Conservation (phyloP, 1,139 yeast species). For the Lodderomyces metapsilosis region DNA sequence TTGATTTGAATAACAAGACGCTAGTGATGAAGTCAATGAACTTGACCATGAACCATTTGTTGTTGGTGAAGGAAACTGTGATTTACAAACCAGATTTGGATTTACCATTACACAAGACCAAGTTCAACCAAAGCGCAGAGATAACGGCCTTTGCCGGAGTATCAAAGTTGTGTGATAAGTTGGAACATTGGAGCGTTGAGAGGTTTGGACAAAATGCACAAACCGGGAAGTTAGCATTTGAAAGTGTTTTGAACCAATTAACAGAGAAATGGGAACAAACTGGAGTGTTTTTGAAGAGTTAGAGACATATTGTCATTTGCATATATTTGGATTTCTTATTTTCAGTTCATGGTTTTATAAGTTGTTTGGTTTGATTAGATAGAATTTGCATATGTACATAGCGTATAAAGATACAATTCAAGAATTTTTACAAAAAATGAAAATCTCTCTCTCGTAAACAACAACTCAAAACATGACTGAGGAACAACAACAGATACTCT, state of each 20-base stretch:
- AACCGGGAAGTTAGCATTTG: constrained; percentile 82
- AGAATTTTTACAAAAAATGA: too few relatives aligned
- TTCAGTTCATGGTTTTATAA: neutral
- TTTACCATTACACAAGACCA: constrained; percentile 51
- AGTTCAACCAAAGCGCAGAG: constrained; percentile 79
- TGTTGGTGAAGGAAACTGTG: constrained; percentile 85
- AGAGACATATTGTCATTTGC: neutral
- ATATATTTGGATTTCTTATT: too few relatives aligned
- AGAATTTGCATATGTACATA: neutral
- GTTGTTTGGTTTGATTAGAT: neutral
- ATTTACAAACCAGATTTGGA: constrained; percentile 66
- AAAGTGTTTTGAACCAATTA: constrained; percentile 62
- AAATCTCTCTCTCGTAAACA: too few relatives aligned
- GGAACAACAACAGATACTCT: constrained; percentile 25
- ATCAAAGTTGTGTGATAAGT: constrained; percentile 66
- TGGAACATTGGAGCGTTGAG: constrained; percentile 91
- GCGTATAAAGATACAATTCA: neutral
- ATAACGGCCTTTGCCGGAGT: constrained; percentile 82
- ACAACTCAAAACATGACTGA: too few relatives aligned
- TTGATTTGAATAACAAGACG: constrained; percentile 64
- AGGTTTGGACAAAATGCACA: constrained; percentile 86
- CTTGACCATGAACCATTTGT: constrained; percentile 73
- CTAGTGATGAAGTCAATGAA: constrained; percentile 83
- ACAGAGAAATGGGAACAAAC: constrained; percentile 51
- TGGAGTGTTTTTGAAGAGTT: constrained; percentile 27